These are phyloP conservation scores for Kregervanrija fluxuum DNA, from an alignment of 805 yeast genomes.

Conservation along the genomic window DNA sequence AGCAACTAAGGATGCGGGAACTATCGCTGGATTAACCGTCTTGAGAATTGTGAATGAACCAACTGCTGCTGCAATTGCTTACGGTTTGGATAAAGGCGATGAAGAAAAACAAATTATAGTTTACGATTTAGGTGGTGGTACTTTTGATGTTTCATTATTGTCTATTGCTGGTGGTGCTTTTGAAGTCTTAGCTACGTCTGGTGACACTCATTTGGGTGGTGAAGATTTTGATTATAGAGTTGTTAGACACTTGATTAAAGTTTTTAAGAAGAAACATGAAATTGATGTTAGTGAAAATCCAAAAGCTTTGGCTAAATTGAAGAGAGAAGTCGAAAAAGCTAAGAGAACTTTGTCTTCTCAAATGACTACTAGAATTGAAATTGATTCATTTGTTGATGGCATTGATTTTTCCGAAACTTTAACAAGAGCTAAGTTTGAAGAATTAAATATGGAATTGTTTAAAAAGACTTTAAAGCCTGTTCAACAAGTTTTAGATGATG, in stretches of 20 bases:
- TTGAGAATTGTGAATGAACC: conserved; percentile 90
- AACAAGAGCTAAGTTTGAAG: conserved; percentile 97
- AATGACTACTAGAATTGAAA: conserved; percentile 92
- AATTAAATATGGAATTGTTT: conserved; percentile 86
- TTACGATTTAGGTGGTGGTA: conserved; percentile 97
- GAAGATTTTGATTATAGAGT: conserved; percentile 91
- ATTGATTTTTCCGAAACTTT: conserved; percentile 91
- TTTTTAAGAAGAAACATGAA: conserved; percentile 87
- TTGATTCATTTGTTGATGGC: conserved; percentile 92
- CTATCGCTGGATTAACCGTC: conserved; percentile 83
- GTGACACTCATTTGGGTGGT: conserved; percentile 98
- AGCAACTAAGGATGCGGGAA: conserved; percentile 91
- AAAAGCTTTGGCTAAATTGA: conserved; percentile 86
- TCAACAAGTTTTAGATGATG: conserved; percentile 90
- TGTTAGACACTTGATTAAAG: conserved; percentile 78
- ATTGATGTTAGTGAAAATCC: conserved; percentile 76
- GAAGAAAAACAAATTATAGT: conserved; percentile 87
- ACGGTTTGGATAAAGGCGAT: conserved; percentile 79
- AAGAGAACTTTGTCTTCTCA: conserved; percentile 94
- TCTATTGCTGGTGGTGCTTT: conserved; percentile 88
- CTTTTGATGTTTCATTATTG: conserved; percentile 85
- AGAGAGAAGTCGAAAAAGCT: conserved; percentile 98
- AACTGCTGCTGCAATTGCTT: conserved; percentile 97
- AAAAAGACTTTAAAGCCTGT: conserved; percentile 94
- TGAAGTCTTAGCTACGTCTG: conserved; percentile 89